These are phyloP conservation scores for Emergomyces africanus DNA, from an alignment of 2,329 filamentous ascomycete species.

Conservation along the genomic window DNA sequence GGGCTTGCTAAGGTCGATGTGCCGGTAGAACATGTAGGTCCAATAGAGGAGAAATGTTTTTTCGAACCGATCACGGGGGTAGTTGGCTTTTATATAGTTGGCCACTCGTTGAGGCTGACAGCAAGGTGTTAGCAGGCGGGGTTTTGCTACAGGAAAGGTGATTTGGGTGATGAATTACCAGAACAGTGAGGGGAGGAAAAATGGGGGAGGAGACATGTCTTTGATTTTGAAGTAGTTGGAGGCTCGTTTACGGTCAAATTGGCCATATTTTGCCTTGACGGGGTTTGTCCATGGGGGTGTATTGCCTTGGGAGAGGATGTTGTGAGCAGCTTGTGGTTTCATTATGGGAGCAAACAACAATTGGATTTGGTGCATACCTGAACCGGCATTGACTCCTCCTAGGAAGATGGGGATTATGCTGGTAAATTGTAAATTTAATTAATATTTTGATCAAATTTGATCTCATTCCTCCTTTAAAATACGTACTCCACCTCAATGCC, in stretches of 20 bases:
- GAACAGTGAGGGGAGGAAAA: slow-evolving; percentile 42
- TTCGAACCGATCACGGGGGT: slow-evolving; percentile 39
- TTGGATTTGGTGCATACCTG: slow-evolving; percentile 32
- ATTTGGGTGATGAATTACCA: slow-evolving; percentile 31
- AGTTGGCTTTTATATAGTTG: slow-evolving; percentile 50
- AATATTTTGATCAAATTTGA: neutral
- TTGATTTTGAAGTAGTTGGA: slow-evolving; percentile 38
- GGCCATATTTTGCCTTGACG: slow-evolving; percentile 51
- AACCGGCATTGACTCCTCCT: slow-evolving; percentile 49
- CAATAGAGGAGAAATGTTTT: slow-evolving; percentile 44
- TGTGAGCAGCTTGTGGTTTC: neutral
- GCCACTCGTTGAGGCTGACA: slow-evolving; percentile 51
- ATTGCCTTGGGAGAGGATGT: slow-evolving; percentile 44
- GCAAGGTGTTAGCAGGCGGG: slow-evolving; percentile 9
- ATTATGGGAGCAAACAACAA: neutral
- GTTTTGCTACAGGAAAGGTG: slow-evolving; percentile 24
- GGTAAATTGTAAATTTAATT: neutral
- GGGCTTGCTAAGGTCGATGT: slow-evolving; percentile 47
- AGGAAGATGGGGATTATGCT: slow-evolving; percentile 63
- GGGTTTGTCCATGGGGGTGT: slow-evolving; percentile 60
- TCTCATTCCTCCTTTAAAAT: neutral
- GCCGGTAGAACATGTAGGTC: slow-evolving; percentile 48
- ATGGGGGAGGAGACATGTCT: slow-evolving; percentile 31
- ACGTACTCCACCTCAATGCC: slow-evolving; percentile 54
- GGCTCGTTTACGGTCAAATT: slow-evolving; percentile 38